These are phyloP conservation scores for Punica granatum DNA, from an alignment of 345 rosid species.

Conservation along the genomic window DNA sequence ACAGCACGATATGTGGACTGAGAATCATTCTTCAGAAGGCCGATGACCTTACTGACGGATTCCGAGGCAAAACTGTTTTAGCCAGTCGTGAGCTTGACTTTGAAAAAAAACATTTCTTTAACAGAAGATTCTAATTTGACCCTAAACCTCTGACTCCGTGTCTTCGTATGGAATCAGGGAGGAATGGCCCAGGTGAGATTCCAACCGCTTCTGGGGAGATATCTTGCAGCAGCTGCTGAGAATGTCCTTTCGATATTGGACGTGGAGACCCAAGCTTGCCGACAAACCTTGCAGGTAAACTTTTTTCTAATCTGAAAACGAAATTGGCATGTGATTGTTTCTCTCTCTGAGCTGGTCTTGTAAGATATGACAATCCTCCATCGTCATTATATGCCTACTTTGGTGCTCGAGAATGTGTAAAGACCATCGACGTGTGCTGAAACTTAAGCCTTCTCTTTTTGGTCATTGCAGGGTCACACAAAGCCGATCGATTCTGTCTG, in stretches of 20 bases:
- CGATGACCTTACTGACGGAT: no score
- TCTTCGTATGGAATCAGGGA: conserved; percentile 36
- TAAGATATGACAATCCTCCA: not conserved
- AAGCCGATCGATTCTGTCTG: conserved; percentile 75
- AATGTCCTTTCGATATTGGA: conserved; percentile 81
- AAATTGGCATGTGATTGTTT: not conserved
- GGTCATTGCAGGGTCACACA: conserved; percentile 53
- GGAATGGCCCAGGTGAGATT: conserved; percentile 79
- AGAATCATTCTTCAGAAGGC: no score
- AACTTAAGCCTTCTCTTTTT: not conserved
- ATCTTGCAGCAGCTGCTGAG: conserved; percentile 85
- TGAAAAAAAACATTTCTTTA: no score
- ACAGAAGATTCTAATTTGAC: no score
- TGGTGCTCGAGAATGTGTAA: no score
- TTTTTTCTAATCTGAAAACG: not conserved
- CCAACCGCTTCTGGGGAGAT: conserved; percentile 83
- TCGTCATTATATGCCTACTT: not conserved
- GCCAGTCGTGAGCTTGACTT: no score
- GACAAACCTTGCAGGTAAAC: conserved; percentile 67
- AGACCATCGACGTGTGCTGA: no score
- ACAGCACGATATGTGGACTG: not conserved
- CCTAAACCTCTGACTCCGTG: not conserved
- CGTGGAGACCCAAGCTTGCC: conserved; percentile 69
- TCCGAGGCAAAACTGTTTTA: no score
- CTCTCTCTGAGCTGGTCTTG: not conserved